Base-by-base conservation (phyloP, 192 early-diverging fungal species). In the Coemansia sp. region DNA sequence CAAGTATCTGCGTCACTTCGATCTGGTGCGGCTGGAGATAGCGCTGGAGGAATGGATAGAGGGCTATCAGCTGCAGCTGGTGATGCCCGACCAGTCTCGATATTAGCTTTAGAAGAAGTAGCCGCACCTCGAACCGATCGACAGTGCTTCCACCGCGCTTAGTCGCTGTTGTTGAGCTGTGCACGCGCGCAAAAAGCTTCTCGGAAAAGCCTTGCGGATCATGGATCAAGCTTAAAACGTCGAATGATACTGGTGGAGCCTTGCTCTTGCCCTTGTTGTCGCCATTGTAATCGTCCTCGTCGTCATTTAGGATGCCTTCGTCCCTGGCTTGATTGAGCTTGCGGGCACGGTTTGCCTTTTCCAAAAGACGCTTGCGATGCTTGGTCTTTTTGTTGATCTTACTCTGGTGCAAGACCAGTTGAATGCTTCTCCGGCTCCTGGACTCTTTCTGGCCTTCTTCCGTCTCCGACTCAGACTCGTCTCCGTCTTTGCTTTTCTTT, bases 131-230 rank as follows among this genome's bases (percentile, higher is more conserved):
- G 71, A 95, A 98, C 29, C 91, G 90, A 72, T 93, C 93, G 20
- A 87, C 88, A 10, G 90, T 87, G 70, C 63, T 75, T 26, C 83
- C 79, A n/a, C 75, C 75, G 15, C 74, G 78, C 71, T 78, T 82
- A 55, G 75, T 82, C 12, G 72, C 65, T 15, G 63, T 78, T n/a
- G 72, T 43, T 55, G 80, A 65, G 77, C 83, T 37, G 40, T 84
- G 72, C 31, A 98, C 78, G 1, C 91, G 86, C 13, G 90, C 86
- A 76, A 97, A 97, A n/a, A 99, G 83, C 77, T 94, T 93, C 63
- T 99, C 97, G 37, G 89, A 85, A 74, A 97, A 96, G n/a, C 92
- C 91, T 83, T 99, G 97, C 29, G 97, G 93, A 74, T 98, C 96
- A 75, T 99, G 94, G 55, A 99, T 68, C 30, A 98, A 79, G 62